Conservation (phyloP, 306 rosid species). For the Lablab purpureus region DNA sequence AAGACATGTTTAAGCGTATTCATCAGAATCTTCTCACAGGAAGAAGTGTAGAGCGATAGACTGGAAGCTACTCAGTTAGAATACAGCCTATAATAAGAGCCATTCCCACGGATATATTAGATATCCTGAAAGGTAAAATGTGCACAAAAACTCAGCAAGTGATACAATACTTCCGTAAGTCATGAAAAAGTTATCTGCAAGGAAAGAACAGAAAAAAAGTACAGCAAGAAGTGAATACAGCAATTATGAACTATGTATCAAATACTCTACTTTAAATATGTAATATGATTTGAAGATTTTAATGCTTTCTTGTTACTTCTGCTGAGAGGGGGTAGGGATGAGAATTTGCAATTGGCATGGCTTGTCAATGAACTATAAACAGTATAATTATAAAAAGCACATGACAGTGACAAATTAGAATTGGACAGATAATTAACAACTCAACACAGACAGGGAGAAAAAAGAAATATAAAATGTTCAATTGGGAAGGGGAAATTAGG, state of each 20-base stretch:
- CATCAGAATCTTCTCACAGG: conserved; percentile 33
- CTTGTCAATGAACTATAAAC: conserved; percentile 1
- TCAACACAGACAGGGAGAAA: background rate
- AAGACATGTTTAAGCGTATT: conserved; percentile 40
- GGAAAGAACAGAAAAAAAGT: conserved; percentile 17
- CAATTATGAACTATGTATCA: background rate
- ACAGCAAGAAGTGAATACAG: background rate
- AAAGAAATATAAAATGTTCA: background rate
- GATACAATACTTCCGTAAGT: conserved; percentile 31
- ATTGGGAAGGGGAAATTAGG: background rate
- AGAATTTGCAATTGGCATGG: conserved; percentile 1
- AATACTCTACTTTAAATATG: conserved; percentile 1
- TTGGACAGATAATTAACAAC: background rate
- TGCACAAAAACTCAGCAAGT: conserved; percentile 40
- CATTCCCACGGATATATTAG: conserved; percentile 39
- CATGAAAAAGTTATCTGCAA: conserved; percentile 42
- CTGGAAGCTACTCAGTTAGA: conserved; percentile 33
- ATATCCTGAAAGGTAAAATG: conserved; percentile 49
- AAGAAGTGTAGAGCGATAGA: conserved; percentile 35
- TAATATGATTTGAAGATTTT: background rate
- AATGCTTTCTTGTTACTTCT: background rate
- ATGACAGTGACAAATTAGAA: background rate
- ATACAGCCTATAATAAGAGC: conserved; percentile 38
- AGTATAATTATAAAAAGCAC: background rate
- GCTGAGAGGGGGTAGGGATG: background rate